Conservation (phyloP, 352 stramenopile genomes). For the Elongisporangium prolatum region DNA sequence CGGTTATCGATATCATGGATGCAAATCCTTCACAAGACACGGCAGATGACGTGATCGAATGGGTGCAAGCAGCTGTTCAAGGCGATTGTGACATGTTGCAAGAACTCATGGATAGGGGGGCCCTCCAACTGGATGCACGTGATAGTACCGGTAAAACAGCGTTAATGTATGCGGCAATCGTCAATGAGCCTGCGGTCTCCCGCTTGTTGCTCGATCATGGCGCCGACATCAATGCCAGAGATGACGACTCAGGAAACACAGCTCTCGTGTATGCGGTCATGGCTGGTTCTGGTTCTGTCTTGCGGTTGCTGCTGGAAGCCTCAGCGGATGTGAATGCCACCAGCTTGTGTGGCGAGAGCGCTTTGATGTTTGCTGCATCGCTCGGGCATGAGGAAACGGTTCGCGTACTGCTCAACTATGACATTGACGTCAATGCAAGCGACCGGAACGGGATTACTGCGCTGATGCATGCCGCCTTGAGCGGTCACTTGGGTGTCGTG, state of each 20-base stretch:
- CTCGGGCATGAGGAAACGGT: conserved; percentile 4
- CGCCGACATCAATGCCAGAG: background rate
- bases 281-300: background rate
- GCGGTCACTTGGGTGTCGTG: conserved; percentile 6
- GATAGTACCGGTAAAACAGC: background rate
- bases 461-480: conserved; percentile 8
- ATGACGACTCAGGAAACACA: background rate
- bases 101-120: background rate
- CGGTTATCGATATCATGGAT: background rate
- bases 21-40: background rate
- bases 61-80: background rate
- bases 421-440: conserved; percentile 1
- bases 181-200: background rate
- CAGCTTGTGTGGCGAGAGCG: background rate
- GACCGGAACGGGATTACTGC: conserved; percentile 6
- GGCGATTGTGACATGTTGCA: background rate
- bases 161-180: background rate
- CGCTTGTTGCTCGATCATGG: background rate
- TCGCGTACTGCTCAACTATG: conserved; percentile 2
- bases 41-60: background rate
- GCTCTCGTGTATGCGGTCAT: background rate
- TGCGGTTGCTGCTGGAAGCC: background rate
- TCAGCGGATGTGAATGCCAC: background rate
- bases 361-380: background rate
- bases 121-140: background rate